Evolutionary conservation across 208 protist species (phyloP).

Genomic region (Acanthamoeba sp.): DNA sequence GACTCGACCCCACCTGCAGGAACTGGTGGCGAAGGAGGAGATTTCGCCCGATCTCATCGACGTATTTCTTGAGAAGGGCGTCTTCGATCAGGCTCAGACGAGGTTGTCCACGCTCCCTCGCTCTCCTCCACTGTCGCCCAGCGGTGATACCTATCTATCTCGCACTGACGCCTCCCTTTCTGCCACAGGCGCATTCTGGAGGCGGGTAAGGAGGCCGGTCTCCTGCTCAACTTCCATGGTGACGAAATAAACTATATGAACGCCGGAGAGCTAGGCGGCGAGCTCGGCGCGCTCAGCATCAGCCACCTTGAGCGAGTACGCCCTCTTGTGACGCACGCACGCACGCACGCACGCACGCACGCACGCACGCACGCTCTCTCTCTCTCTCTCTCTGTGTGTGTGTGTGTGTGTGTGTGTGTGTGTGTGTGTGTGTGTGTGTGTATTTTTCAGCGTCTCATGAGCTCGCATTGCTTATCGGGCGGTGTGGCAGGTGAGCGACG

Average conservation of each 20-base stretch:
- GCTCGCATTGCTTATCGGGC: not conserved
- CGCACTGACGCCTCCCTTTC: too few species aligned
- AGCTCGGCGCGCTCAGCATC: slow-evolving; percentile 88
- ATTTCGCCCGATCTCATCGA: slow-evolving; percentile 89
- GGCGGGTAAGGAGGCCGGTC: slow-evolving; percentile 87
- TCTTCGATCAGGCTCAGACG: slow-evolving; percentile 84
- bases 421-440: too few species aligned
- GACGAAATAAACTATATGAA: slow-evolving; percentile 89
- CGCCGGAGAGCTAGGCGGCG: slow-evolving; percentile 89
- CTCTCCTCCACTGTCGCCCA: not conserved
- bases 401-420: too few species aligned
- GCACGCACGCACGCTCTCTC: not conserved
- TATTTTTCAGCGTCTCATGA: too few species aligned
- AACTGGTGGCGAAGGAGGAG: slow-evolving; percentile 75
- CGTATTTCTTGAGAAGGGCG: slow-evolving; percentile 91
- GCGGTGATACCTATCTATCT: too few species aligned
- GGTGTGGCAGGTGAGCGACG: slow-evolving; percentile 77
- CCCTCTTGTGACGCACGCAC: not conserved
- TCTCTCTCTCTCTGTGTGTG: not conserved
- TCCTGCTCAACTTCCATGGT: slow-evolving; percentile 92
- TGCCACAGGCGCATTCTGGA: slow-evolving; percentile 85
- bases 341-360: too few species aligned
- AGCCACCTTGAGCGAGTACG: slow-evolving; percentile 90
- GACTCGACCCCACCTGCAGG: not conserved
- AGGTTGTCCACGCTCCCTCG: slow-evolving; percentile 1